Conservation (phyloP, 1,284 basidiomycete genomes). For the Inonotus obliquus region DNA sequence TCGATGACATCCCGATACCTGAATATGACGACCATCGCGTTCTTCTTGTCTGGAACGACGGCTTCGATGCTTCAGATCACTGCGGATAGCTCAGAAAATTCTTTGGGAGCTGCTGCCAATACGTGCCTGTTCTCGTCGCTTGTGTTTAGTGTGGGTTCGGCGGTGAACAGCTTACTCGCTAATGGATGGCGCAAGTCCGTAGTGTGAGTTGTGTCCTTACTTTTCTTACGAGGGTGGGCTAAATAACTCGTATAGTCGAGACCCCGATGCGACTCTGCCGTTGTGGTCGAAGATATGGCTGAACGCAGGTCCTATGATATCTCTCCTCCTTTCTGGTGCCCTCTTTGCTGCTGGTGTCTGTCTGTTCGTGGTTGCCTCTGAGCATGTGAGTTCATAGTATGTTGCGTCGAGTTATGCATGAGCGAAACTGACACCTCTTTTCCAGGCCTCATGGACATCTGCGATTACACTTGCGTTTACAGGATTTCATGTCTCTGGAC, state of each 20-base stretch:
- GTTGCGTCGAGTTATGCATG: background rate
- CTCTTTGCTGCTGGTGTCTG: conserved; percentile 2
- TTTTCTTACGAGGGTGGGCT: too few relatives aligned
- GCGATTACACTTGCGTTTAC: background rate
- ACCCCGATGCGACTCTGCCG: background rate
- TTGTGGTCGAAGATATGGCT: background rate
- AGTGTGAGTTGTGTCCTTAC: background rate
- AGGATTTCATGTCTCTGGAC: background rate
- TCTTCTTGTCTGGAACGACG: conserved; percentile 5
- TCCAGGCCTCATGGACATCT: background rate
- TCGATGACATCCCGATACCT: background rate
- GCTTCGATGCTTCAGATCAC: conserved; percentile 4
- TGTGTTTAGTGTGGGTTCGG: conserved; percentile 2
- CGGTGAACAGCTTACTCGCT: conserved; percentile 1
- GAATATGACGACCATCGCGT: conserved; percentile 5
- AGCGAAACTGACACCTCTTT: background rate
- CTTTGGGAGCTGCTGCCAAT: background rate
- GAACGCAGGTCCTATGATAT: conserved; percentile 7
- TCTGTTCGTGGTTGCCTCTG: background rate
- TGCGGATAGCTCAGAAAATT: background rate
- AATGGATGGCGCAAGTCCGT: background rate
- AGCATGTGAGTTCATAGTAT: background rate
- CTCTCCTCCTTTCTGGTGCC: background rate
- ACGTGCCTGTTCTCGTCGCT: background rate
- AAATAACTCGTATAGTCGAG: background rate